A percentile compares a stretch with the other conserved stretches of the same genome.
These are phyloP conservation scores for Cyclotella sp. DNA, from an alignment of 108 stramenopile species.

Conservation along the genomic window DNA sequence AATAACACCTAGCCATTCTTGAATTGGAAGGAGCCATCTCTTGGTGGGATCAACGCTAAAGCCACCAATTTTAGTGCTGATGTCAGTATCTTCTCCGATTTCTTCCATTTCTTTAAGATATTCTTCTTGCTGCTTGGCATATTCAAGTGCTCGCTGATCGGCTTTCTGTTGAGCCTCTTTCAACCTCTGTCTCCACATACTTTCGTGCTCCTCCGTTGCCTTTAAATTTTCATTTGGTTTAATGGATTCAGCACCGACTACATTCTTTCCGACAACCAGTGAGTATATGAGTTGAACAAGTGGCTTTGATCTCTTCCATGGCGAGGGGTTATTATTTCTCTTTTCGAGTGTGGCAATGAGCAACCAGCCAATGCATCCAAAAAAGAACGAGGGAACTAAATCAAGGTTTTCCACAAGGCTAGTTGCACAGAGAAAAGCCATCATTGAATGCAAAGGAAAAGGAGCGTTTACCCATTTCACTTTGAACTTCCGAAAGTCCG, in stretches of 20 bases:
- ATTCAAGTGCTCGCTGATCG: constrained; percentile 41
- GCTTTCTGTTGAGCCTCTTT: constrained; percentile 59
- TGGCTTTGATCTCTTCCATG: constrained; percentile 60
- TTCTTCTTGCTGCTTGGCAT: constrained; percentile 50
- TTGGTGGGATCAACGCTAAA: constrained; percentile 59
- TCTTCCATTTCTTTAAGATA: constrained; percentile 64
- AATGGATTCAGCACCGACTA: constrained; percentile 42
- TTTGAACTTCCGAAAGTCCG: constrained; percentile 6
- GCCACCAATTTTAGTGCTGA: constrained; percentile 56
- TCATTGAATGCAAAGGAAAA: constrained; percentile 69
- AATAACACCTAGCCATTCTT: constrained; percentile 58
- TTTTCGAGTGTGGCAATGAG: constrained; percentile 57
- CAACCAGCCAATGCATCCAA: constrained; percentile 55
- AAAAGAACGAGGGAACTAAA: constrained; percentile 69
- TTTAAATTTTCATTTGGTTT: constrained; percentile 57
- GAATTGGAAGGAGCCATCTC: constrained; percentile 63
- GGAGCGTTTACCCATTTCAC: constrained; percentile 32
- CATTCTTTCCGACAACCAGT: constrained; percentile 50
- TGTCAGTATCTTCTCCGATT: constrained; percentile 61
- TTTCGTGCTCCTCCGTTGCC: constrained; percentile 39
- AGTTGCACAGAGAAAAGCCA: constrained; percentile 54
- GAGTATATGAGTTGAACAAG: constrained; percentile 52
- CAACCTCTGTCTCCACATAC: constrained; percentile 36
- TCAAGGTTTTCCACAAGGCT: constrained; percentile 69
- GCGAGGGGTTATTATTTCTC: constrained; percentile 56